These are phyloP conservation scores for Boeremia lycopersici DNA, from an alignment of 2,329 filamentous ascomycete genomes.

Conservation along the genomic window DNA sequence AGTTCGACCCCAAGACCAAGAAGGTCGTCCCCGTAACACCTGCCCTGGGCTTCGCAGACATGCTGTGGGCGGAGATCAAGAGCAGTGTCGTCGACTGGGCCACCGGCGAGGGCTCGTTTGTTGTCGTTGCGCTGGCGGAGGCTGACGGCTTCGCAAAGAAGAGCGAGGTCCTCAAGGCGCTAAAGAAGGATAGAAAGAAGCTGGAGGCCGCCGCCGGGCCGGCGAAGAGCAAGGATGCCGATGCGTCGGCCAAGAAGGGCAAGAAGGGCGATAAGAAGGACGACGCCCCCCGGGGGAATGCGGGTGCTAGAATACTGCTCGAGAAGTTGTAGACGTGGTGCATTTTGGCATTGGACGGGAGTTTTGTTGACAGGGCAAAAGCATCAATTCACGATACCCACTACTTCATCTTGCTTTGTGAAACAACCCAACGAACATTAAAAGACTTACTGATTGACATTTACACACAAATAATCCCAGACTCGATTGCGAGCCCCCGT, in stretches of 20 bases:
- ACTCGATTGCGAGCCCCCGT: background rate
- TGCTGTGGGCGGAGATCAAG: conserved; percentile 82
- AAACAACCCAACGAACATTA: background rate
- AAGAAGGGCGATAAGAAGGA: conserved; percentile 50
- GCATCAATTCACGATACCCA: conserved; percentile 17
- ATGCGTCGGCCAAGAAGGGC: conserved; percentile 39
- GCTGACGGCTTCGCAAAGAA: conserved; percentile 69
- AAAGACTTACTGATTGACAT: background rate
- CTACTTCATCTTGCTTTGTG: background rate
- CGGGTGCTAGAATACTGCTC: conserved; percentile 55
- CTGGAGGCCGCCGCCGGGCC: conserved; percentile 68
- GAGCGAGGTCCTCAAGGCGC: conserved; percentile 68
- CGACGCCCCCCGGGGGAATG: conserved; percentile 49
- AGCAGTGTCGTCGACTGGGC: conserved; percentile 81
- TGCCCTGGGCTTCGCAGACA: conserved; percentile 77
- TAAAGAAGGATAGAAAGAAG: conserved; percentile 75
- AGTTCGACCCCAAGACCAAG: conserved; percentile 77
- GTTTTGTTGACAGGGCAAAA: conserved; percentile 11
- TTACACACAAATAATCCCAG: background rate
- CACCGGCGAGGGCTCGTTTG: conserved; percentile 82
- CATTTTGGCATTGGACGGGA: conserved; percentile 5
- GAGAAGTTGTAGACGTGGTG: conserved; percentile 43
- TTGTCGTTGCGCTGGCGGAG: conserved; percentile 81
- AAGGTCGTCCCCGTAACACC: conserved; percentile 73
- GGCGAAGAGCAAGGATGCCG: conserved; percentile 23